phyloP scores from a whole-genome alignment of 768 basidiomycete genomes.

The Auriscalpium orientale region DNA sequence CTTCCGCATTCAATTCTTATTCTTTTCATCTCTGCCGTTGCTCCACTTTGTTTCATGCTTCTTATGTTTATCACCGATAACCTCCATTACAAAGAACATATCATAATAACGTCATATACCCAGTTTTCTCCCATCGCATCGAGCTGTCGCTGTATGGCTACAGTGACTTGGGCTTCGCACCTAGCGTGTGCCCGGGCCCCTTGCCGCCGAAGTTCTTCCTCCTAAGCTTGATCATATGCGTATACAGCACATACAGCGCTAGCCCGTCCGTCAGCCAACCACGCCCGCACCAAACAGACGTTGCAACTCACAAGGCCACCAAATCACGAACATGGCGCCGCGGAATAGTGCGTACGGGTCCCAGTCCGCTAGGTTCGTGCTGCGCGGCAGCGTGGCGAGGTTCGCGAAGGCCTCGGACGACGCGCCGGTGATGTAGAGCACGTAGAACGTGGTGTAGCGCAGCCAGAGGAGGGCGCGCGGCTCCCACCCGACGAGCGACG shows the following conservation, averaged over 20 bases:
- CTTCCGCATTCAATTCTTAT: neutral
- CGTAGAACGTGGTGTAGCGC: constrained; percentile 90
- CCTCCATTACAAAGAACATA: neutral
- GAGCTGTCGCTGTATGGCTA: neutral
- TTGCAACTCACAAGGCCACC: constrained; percentile 77
- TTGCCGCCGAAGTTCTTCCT: constrained; percentile 35
- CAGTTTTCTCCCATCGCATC: neutral
- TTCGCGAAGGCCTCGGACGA: constrained; percentile 83
- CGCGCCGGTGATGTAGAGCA: constrained; percentile 92
- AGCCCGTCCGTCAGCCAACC: neutral
- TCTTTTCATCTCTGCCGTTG: neutral
- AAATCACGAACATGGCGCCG: constrained; percentile 57
- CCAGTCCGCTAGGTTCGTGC: constrained; percentile 37
- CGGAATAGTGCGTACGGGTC: constrained; percentile 27
- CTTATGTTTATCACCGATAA: neutral
- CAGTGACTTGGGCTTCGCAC: constrained; percentile 28
- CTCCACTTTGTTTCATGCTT: neutral
- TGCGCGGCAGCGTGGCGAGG: constrained; percentile 61
- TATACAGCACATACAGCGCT: constrained; percentile 50
- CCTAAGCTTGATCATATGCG: constrained; percentile 53
- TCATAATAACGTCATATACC: neutral
- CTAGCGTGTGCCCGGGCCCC: constrained; percentile 28
- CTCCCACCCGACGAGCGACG: constrained; percentile 50
- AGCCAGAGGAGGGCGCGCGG: constrained; percentile 47
- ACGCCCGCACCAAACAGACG: neutral